Percentiles rank a stretch among this genome's conserved stretches.
phyloP scores from a whole-genome alignment of 2,329 filamentous ascomycete genomes.

The Orbilia ellipsospora region DNA sequence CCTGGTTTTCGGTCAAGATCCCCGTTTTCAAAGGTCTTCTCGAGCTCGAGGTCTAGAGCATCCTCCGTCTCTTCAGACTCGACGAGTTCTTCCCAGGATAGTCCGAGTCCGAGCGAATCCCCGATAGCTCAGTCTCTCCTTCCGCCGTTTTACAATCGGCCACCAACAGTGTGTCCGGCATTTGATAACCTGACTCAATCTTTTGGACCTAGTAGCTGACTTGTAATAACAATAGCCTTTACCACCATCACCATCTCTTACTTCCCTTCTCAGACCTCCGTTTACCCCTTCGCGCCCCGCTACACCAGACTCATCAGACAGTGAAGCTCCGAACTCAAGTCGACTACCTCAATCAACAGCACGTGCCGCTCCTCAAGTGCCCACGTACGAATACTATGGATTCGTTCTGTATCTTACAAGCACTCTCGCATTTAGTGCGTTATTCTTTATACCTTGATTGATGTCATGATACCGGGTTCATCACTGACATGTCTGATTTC shows the following conservation, averaged over 20 bases:
- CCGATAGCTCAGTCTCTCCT: constrained; percentile 65
- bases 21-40: constrained; percentile 50
- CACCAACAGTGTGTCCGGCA: constrained; percentile 72
- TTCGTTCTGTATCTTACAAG: constrained; percentile 96
- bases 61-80: constrained; percentile 43
- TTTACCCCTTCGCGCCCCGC: constrained; percentile 85
- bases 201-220: background rate
- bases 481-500: constrained; percentile 49
- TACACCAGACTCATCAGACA: constrained; percentile 90
- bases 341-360: constrained; percentile 74
- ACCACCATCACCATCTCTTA: constrained; percentile 90
- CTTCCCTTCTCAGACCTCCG: constrained; percentile 82
- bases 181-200: background rate
- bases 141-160: constrained; percentile 95
- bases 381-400: constrained; percentile 99
- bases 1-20: constrained; percentile 46
- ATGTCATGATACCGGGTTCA: background rate
- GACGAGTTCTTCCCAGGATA: constrained; percentile 50
- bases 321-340: constrained; percentile 76
- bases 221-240: constrained; percentile 68
- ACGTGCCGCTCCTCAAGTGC: constrained; percentile 88
- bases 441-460: constrained; percentile 65
- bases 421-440: constrained; percentile 74
- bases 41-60: constrained; percentile 43
- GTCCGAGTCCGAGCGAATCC: constrained; percentile 49